Evolutionary conservation across 768 basidiomycete species (phyloP), one percentile per base, ranked within the genome.

Genomic region (Baorangia bicolor): DNA sequence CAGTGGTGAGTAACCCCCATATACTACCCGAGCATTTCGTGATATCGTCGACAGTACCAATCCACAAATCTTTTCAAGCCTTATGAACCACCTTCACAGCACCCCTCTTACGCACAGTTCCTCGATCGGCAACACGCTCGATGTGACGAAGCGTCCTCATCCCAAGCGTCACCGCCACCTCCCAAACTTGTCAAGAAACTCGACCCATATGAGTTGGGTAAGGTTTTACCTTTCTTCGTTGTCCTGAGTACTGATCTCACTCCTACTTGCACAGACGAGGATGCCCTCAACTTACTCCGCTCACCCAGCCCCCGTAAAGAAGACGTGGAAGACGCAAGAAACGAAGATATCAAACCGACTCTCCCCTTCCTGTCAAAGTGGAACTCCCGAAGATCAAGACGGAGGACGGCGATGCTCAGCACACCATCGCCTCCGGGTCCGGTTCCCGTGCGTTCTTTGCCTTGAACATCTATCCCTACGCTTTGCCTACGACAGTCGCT

Each of bases 141-240:
- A 46, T 7, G 2, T 3, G 40, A 43, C 2, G 34, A 38, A 10
- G 14, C 14, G 6, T 28, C 55, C 9, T 34, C 45, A 9, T 33
- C 51, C 20, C 14, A 9, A 28, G 9, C 25, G 21, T 31, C 42
- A 2, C 25, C 51, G 5, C 40, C 62, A n/a, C 53, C 34, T 5
- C 39, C 38, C 11, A 71, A 65, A 40, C 56, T 64, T 18, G 21
- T 68, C 34, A 70, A 58, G 41, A 70, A 70, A 39, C 35, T 68
- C 3, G 70, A 72, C 47, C 69, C 69, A 0, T 72, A 70, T 6
- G 68, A 70, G 35, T 25, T 69, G 20, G 70, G 70, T 59, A 18
- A 45, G 44, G 7, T 4, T 38, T 6, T 12, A 3, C 16, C 2
- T 5, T 4, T 21, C 23, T 18, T 37, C 1, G 2, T 41, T 7